A percentile compares a stretch with the other conserved stretches of the same genome.
Conservation (phyloP, 208 protist genomes). For the Leishmania gerbilli region DNA sequence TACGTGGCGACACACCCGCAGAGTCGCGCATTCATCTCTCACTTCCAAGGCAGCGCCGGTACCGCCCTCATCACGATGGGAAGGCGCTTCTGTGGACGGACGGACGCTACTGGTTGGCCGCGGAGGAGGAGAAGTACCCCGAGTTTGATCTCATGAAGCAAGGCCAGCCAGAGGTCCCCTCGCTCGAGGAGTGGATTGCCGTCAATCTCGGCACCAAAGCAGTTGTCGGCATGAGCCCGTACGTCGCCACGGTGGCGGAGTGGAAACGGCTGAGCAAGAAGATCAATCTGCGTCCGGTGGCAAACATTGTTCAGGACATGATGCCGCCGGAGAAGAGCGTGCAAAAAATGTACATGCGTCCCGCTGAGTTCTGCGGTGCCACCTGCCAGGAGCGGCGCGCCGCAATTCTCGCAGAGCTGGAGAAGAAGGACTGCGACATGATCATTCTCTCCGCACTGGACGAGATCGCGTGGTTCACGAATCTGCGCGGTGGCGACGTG, state of each 20-base stretch:
- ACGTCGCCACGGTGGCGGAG: constrained; percentile 69
- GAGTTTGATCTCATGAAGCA: constrained; percentile 90
- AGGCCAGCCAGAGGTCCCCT: constrained; percentile 54
- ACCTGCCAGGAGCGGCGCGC: constrained; percentile 61
- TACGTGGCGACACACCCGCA: constrained; percentile 93
- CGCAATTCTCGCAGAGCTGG: constrained; percentile 46
- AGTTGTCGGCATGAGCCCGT: constrained; percentile 70
- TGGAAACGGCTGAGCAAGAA: constrained; percentile 69
- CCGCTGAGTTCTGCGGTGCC: constrained; percentile 69
- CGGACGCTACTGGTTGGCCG: constrained; percentile 97
- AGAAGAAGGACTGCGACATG: constrained; percentile 56
- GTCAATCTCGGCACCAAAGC: constrained; percentile 44
- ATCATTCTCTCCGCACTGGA: constrained; percentile 90
- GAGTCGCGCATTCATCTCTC: constrained; percentile 92
- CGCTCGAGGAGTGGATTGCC: constrained; percentile 73
- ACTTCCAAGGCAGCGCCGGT: constrained; percentile 96
- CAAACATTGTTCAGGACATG: constrained; percentile 45
- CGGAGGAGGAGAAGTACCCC: constrained; percentile 75
- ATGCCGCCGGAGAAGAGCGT: constrained; percentile 35
- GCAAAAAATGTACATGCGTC: constrained; percentile 51
- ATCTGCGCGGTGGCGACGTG: constrained; percentile 90
- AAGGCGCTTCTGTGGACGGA: constrained; percentile 96
- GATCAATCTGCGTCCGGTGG: constrained; percentile 42
- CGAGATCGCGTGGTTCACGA: constrained; percentile 93
- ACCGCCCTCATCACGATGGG: constrained; percentile 74